Percentiles rank a stretch among this genome's conserved stretches.
Conservation (phyloP, 306 rosid genomes). For the Vachellia pachyceras region DNA sequence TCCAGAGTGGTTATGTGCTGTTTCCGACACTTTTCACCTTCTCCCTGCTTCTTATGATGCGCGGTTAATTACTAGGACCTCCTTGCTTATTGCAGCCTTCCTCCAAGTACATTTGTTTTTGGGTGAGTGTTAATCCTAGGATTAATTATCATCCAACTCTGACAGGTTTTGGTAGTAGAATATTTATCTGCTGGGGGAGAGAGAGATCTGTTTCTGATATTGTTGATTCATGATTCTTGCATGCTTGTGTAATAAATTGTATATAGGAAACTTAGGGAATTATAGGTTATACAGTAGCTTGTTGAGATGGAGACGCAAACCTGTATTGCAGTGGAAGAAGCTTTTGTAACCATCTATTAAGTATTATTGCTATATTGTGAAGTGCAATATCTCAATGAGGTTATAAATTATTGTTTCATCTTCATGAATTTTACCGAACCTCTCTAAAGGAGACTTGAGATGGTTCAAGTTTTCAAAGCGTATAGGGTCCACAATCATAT, state of each 20-base stretch:
- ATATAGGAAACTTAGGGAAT: constrained; percentile 65
- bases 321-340: constrained; percentile 35
- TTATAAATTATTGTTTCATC: constrained; percentile 3
- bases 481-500: neutral
- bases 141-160: constrained; percentile 39
- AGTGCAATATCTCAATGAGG: constrained; percentile 22
- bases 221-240: constrained; percentile 64
- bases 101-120: constrained; percentile 21
- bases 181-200: constrained; percentile 28
- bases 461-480: neutral
- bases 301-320: constrained; percentile 53
- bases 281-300: constrained; percentile 52
- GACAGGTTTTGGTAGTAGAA: constrained; percentile 36
- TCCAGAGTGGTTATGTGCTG: constrained; percentile 40
- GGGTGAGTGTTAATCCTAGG: constrained; percentile 31
- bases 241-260: constrained; percentile 67
- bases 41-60: constrained; percentile 49
- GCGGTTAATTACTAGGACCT: constrained; percentile 40
- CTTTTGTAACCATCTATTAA: constrained; percentile 34
- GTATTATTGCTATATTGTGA: constrained; percentile 14
- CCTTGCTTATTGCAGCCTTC: constrained; percentile 38
- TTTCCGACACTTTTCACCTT: constrained; percentile 52
- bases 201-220: constrained; percentile 44
- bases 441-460: neutral
- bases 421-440: neutral